Conservation (phyloP, 352 stramenopile species). For the Phytopythium delawarense region DNA sequence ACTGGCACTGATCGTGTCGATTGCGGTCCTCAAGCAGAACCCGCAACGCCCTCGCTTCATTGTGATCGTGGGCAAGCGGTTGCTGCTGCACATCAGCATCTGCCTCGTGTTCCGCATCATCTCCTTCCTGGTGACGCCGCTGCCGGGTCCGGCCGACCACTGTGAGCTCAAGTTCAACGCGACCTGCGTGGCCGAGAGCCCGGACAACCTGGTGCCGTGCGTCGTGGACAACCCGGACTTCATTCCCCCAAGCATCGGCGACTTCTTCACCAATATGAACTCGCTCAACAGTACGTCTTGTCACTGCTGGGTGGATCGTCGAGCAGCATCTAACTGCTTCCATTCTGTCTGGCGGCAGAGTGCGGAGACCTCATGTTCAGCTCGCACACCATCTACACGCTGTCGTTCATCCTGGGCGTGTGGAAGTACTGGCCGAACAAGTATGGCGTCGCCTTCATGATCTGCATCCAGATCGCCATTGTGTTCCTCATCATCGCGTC, state of each 20-base stretch:
- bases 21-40: slow-evolving; percentile 61
- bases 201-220: slow-evolving; percentile 43
- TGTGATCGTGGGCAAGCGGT: slow-evolving; percentile 76
- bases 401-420: slow-evolving; percentile 82
- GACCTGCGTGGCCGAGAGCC: slow-evolving; percentile 44
- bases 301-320: not conserved
- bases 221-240: slow-evolving; percentile 76
- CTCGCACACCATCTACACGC: slow-evolving; percentile 91
- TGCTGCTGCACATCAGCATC: slow-evolving; percentile 77
- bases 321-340: not conserved
- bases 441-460: slow-evolving; percentile 64
- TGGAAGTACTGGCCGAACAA: slow-evolving; percentile 89
- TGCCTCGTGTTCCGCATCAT: slow-evolving; percentile 65
- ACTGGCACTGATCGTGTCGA: slow-evolving; percentile 62
- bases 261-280: slow-evolving; percentile 73
- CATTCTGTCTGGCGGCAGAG: slow-evolving; percentile 4
- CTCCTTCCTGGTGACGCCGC: slow-evolving; percentile 79
- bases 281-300: slow-evolving; percentile 44
- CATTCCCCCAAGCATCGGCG: slow-evolving; percentile 33
- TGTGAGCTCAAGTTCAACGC: slow-evolving; percentile 73
- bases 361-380: slow-evolving; percentile 92
- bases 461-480: slow-evolving; percentile 74
- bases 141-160: slow-evolving; percentile 64
- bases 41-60: slow-evolving; percentile 67
- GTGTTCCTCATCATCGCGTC: slow-evolving; percentile 87